Evolutionary conservation across 169 alveolate species (phyloP).

Genomic region (Cryptosporidium tyzzeri): DNA sequence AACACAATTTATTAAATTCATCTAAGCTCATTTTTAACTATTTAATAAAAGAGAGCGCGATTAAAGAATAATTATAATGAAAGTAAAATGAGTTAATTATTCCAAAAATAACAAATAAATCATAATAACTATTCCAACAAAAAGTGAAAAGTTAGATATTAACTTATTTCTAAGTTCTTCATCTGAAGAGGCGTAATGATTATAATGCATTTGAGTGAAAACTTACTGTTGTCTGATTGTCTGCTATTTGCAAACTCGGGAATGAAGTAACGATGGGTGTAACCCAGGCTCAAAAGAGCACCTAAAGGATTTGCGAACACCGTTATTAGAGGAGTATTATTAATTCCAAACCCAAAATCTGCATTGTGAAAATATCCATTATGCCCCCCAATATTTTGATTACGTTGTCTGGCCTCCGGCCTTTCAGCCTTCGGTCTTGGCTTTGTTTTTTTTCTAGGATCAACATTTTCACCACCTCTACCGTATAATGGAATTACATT

Average conservation of each 20-base stretch:
- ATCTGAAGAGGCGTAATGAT: constrained; percentile 17
- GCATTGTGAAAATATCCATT: constrained; percentile 14
- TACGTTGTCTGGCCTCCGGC: constrained; percentile 73
- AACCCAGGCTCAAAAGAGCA: constrained; percentile 41
- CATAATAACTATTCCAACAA: constrained; percentile 67
- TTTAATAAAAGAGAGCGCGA: constrained; percentile 2
- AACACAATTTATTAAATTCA: constrained; percentile 4
- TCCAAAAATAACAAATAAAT: constrained; percentile 62
- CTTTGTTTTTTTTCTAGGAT: constrained; percentile 81
- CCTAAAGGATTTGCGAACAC: constrained; percentile 61
- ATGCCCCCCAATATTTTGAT: neutral
- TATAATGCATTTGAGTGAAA: neutral
- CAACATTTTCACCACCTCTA: constrained; percentile 83
- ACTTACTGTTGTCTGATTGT: constrained; percentile 33
- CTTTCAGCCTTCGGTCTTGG: constrained; percentile 77
- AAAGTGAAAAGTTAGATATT: constrained; percentile 38
- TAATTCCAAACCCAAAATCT: constrained; percentile 12
- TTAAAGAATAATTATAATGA: neutral
- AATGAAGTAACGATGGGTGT: constrained; percentile 40
- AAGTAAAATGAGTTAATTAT: neutral
- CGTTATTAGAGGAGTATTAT: constrained; percentile 26
- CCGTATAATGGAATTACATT: constrained; percentile 93
- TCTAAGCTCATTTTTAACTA: constrained; percentile 12
- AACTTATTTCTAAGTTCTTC: constrained; percentile 52
- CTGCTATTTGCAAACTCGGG: constrained; percentile 28